Base-by-base conservation (phyloP, 2,329 filamentous ascomycete genomes). In the Aaosphaeria pasadenensis region DNA sequence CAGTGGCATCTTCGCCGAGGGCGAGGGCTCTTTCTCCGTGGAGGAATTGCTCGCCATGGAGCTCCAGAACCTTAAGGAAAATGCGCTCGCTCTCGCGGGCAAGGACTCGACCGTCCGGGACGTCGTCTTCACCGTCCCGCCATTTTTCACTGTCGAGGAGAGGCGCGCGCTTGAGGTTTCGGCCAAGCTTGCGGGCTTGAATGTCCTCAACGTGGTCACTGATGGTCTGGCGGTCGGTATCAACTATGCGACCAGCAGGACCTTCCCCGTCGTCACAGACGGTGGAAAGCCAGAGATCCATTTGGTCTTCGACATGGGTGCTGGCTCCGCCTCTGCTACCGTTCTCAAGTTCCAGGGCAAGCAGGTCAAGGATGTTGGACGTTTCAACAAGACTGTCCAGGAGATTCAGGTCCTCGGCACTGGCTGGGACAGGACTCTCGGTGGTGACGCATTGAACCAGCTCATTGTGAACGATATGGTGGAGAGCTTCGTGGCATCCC, bases 21-120 rank as follows among this genome's bases (percentile, higher is more conserved):
- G 83, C 43, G 78, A 80, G 56, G 73, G 77, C 50, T 71, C 76
- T 11, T 87, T 84, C 64, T 82, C 88, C 61, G 86, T 97, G 0
- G 94, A 99, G 74, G 94, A 99, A 74, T 78, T 99, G 56, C 73
- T 99, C 66, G 91, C 91, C 43, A 99, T 99, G 94, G 85, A 97
- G 74, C 79, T 99, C 56, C 89, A 95, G 77, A 94, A 89, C 71
- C 84, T 97, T 59, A 88, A 87, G 69, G 84, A 84, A 67, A 97
- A 96, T 63, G 94, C 94, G 11, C 90, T 96, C 74, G 74, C 77
- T 41, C 73, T 95, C 62, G 91, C 91, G 49, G 91, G 89, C 30
- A 83, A 88, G 51, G 88, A 84, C 17, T 84, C 81, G 45, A 77
- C 77, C 48, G 83, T 97, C 42, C 85, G 85, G 48, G 91, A 95